These are phyloP conservation scores for Agapanthus africanus DNA, from an alignment of 106 monocot genomes.

Conservation along the genomic window DNA sequence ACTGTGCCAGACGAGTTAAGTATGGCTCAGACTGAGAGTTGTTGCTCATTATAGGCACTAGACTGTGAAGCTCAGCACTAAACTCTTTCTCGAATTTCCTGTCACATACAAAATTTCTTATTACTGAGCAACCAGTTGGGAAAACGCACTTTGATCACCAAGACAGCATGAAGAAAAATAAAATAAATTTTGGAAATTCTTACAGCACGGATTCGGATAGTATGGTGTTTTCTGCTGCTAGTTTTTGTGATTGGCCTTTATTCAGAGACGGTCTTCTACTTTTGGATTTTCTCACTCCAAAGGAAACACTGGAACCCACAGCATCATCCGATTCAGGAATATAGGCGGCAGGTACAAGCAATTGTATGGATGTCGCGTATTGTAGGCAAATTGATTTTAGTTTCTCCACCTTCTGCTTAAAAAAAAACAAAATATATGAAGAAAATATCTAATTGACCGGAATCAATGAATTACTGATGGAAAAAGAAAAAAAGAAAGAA, in stretches of 20 bases:
- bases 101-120: slow-evolving; percentile 4
- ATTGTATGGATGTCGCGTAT: slow-evolving; percentile 72
- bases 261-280: slow-evolving; percentile 16
- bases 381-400: slow-evolving; percentile 85
- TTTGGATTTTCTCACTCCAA: slow-evolving; percentile 22
- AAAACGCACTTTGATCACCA: neutral
- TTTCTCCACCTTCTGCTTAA: slow-evolving; percentile 88
- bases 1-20: slow-evolving; percentile 87
- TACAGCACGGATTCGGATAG: slow-evolving; percentile 70
- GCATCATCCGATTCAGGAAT: slow-evolving; percentile 23
- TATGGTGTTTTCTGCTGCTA: slow-evolving; percentile 28
- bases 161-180: neutral
- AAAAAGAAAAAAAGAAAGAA: neutral
- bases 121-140: neutral
- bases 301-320: slow-evolving; percentile 6
- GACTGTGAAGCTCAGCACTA: slow-evolving; percentile 63
- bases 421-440: neutral
- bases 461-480: neutral
- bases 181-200: neutral
- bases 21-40: slow-evolving; percentile 83
- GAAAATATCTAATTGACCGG: neutral
- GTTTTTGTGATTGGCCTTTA: slow-evolving; percentile 21
- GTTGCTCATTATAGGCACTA: slow-evolving; percentile 65
- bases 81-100: slow-evolving; percentile 86
- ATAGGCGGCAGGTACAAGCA: slow-evolving; percentile 69